phyloP scores from a whole-genome alignment of 352 stramenopile species.

The Pythium coloratum region DNA sequence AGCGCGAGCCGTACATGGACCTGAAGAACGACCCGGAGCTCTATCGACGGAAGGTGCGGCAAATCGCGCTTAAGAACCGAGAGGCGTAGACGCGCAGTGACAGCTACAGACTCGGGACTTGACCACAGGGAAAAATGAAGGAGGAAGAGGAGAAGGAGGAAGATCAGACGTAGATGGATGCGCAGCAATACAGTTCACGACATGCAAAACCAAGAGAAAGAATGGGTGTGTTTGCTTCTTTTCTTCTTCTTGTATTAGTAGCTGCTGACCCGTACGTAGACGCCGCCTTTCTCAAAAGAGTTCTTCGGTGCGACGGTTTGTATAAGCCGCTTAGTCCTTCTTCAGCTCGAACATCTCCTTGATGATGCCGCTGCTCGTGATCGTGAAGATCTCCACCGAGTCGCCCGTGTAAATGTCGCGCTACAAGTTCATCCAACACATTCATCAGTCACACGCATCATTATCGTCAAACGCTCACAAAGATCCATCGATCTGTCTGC shows the following conservation, averaged over 20 bases:
- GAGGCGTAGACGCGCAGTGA: conserved; percentile 47
- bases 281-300: conserved; percentile 1
- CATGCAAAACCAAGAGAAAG: not conserved
- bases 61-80: conserved; percentile 83
- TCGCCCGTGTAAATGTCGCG: conserved; percentile 99
- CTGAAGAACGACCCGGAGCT: conserved; percentile 89
- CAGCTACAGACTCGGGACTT: not conserved
- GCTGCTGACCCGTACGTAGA: not conserved
- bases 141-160: not conserved
- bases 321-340: conserved; percentile 84
- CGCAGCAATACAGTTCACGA: not conserved
- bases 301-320: not conserved
- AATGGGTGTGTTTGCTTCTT: not conserved
- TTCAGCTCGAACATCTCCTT: conserved; percentile 94
- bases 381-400: conserved; percentile 97
- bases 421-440: conserved; percentile 28
- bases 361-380: conserved; percentile 91
- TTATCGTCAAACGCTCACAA: not conserved
- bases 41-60: conserved; percentile 85
- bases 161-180: conserved; percentile 3
- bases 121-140: not conserved
- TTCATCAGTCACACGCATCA: not conserved
- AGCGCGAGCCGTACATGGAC: conserved; percentile 87
- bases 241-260: conserved; percentile 1
- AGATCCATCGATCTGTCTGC: not conserved